These are phyloP conservation scores for Kwoniella newhampshirensis DNA, from an alignment of 768 basidiomycete species.

Conservation along the genomic window DNA sequence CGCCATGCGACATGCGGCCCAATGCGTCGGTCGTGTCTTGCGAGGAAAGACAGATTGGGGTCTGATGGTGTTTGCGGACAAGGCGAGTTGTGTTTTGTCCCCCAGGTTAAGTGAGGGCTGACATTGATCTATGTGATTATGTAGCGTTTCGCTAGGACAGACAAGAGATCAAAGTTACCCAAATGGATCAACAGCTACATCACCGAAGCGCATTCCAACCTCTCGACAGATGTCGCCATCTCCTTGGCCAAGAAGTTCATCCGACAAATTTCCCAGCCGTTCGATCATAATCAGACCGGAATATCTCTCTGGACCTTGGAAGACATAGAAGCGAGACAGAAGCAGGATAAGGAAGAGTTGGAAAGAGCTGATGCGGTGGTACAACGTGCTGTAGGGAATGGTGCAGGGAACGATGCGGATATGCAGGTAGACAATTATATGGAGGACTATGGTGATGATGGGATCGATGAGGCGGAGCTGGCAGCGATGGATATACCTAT, in stretches of 20 bases:
- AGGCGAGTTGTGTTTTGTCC: conserved; percentile 60
- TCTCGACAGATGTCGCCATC: conserved; percentile 97
- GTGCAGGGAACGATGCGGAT: conserved; percentile 11
- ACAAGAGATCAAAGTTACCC: conserved; percentile 80
- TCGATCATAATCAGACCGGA: conserved; percentile 92
- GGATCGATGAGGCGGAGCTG: conserved; percentile 31
- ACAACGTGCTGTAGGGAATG: conserved; percentile 6
- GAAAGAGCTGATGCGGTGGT: conserved; percentile 26
- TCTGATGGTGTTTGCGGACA: conserved; percentile 98
- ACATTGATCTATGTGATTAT: not conserved
- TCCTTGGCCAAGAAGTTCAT: conserved; percentile 94
- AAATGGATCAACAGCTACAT: conserved; percentile 99
- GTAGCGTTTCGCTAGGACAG: conserved; percentile 50
- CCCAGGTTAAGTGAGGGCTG: no score
- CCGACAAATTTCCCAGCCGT: conserved; percentile 97
- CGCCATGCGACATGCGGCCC: conserved; percentile 98
- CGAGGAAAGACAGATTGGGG: conserved; percentile 99
- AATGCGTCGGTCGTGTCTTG: conserved; percentile 95
- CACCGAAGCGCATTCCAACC: conserved; percentile 93
- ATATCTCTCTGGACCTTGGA: conserved; percentile 92
- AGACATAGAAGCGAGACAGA: conserved; percentile 82
- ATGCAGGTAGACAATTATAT: conserved; percentile 29
- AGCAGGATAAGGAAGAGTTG: conserved; percentile 70
- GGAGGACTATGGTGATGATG: conserved; percentile 27
- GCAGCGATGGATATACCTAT: conserved; percentile 29